Base-by-base conservation (phyloP, 305 asterid species). In the Plantago coronopus region DNA sequence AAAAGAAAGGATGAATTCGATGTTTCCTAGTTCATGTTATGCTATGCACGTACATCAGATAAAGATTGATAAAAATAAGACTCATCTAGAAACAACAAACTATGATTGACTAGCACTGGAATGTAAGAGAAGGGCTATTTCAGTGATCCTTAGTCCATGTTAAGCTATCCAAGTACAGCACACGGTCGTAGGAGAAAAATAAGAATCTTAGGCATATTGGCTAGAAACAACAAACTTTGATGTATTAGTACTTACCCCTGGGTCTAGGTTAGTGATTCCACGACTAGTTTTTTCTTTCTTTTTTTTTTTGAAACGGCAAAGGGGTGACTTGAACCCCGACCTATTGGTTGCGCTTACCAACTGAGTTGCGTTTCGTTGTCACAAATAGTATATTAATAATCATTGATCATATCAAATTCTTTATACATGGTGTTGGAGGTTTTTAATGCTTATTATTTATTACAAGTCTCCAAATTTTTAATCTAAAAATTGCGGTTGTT, bases 111-210 rank as follows among this genome's bases (percentile, higher is more conserved):
- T 48, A 48, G 20, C 25, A 48, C 20, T 27, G 59, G 34, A 20
- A 67, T 71, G 61, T 65, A 59, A 48, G 48, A 50, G 29, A 37
- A 49, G 45, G 22, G 29, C 63, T 31, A 49, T n/a, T n/a, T 23
- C 5, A 17, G 43, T 21, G 37, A 67, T 48, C 48, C 54, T 61
- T 20, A 43, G 49, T 55, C 23, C 18, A 53, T 25, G 48, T 19
- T 27, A 55, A 50, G 64, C 59, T 22, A 62, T 45, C 23, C 40
- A 56, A 43, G 62, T 31, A 45, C 69, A 55, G 44, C 58, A 40
- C 20, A 45, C 3, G 60, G 27, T 56, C 54, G 19, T n/a, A 20
- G 55, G 16, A 3, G 17, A 48, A 49, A 49, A 54, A 48, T 23
- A 20, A 40, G 58, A 38, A 54, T 7, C 31, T 12, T 25, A 11